Percentiles rank a stretch among this genome's conserved stretches.
Conservation (phyloP, 768 basidiomycete genomes). For the Trametes meyenii region DNA sequence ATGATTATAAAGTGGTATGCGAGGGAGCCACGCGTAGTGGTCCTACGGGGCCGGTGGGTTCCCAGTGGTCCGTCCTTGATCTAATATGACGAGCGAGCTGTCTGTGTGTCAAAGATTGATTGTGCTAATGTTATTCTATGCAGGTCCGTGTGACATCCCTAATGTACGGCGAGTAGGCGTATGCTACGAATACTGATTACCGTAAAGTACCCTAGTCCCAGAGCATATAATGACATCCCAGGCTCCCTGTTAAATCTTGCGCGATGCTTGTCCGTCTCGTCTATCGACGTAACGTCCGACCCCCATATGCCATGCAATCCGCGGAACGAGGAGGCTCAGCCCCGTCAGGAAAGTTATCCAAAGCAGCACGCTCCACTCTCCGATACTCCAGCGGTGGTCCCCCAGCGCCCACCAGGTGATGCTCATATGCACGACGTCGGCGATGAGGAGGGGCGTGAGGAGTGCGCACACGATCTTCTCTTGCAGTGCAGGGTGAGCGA, state of each 20-base stretch:
- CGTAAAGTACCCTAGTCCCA: constrained; percentile 16
- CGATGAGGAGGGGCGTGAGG: constrained; percentile 67
- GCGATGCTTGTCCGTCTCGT: constrained; percentile 49
- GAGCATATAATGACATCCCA: not conserved
- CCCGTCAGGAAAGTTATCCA: constrained; percentile 70
- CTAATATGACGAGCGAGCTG: constrained; percentile 73
- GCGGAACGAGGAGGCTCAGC: constrained; percentile 65
- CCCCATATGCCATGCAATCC: constrained; percentile 75
- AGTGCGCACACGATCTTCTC: constrained; percentile 70
- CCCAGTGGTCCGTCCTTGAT: constrained; percentile 79
- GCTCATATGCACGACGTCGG: constrained; percentile 66
- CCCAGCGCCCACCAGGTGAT: constrained; percentile 78
- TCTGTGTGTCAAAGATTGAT: not conserved
- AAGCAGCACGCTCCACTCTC: constrained; percentile 67
- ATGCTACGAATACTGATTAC: constrained; percentile 19
- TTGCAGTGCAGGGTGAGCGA: constrained; percentile 61
- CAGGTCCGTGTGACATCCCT: not conserved
- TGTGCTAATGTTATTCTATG: constrained; percentile 4
- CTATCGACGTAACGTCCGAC: constrained; percentile 72
- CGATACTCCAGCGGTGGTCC: constrained; percentile 64
- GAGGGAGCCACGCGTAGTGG: constrained; percentile 57
- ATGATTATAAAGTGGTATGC: constrained; percentile 79
- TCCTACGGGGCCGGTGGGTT: constrained; percentile 42
- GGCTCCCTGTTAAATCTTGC: constrained; percentile 17
- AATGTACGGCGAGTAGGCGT: constrained; percentile 3